A percentile compares a stretch with the other conserved stretches of the same genome.
phyloP scores from a whole-genome alignment of 2,329 filamentous ascomycete species.

The Botrytis fragariae region DNA sequence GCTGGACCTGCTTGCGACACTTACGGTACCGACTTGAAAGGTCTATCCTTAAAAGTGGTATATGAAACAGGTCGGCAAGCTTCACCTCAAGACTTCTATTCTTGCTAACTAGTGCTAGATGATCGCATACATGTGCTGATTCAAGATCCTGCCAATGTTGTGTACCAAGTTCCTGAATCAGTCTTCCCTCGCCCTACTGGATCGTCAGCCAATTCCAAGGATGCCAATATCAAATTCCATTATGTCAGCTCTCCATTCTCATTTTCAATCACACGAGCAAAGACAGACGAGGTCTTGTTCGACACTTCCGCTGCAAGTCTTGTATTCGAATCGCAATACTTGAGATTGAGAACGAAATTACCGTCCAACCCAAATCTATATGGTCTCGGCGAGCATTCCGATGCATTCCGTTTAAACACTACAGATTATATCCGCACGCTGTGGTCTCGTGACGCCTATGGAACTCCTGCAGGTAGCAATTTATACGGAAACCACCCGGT shows the following conservation, averaged over 20 bases:
- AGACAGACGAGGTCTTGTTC: slow-evolving; percentile 54
- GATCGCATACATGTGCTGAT: slow-evolving; percentile 63
- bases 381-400: slow-evolving; percentile 63
- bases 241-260: slow-evolving; percentile 57
- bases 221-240: slow-evolving; percentile 50
- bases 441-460: slow-evolving; percentile 60
- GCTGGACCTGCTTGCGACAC: slow-evolving; percentile 59
- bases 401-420: slow-evolving; percentile 56
- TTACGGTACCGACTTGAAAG: slow-evolving; percentile 56
- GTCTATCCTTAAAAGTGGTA: slow-evolving; percentile 57
- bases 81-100: slow-evolving; percentile 32
- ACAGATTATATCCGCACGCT: slow-evolving; percentile 61
- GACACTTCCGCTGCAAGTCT: slow-evolving; percentile 56
- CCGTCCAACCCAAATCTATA: slow-evolving; percentile 60
- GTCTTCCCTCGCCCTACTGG: slow-evolving; percentile 53
- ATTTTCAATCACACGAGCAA: slow-evolving; percentile 53
- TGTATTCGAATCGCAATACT: slow-evolving; percentile 63
- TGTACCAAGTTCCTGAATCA: slow-evolving; percentile 60
- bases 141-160: slow-evolving; percentile 54
- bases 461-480: slow-evolving; percentile 54
- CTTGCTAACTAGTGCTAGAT: slow-evolving; percentile 40
- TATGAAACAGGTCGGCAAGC: slow-evolving; percentile 54
- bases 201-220: slow-evolving; percentile 36
- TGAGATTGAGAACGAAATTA: slow-evolving; percentile 59
- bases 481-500: slow-evolving; percentile 63